Conservation (phyloP, 2,329 filamentous ascomycete species). For the Talaromyces funiculosus region DNA sequence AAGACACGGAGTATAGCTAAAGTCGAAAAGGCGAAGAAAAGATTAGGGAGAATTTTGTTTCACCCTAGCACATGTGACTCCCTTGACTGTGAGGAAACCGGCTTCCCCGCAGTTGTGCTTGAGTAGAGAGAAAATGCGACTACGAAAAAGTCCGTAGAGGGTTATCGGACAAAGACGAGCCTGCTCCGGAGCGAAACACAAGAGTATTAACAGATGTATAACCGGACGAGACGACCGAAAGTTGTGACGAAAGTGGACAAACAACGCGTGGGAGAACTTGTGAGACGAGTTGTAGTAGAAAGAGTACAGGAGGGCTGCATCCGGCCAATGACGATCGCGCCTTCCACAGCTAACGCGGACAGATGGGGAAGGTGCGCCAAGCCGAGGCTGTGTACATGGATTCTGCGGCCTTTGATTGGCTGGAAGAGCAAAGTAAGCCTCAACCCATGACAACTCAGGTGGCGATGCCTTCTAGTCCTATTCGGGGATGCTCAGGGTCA, state of each 20-base stretch:
- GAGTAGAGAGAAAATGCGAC: background rate
- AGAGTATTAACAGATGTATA: background rate
- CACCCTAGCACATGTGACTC: background rate
- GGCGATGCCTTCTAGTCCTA: conserved; percentile 3
- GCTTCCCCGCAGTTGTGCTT: conserved; percentile 4
- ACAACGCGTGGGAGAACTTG: background rate
- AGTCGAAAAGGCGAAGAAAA: background rate
- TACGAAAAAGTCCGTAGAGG: background rate
- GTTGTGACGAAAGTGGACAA: background rate
- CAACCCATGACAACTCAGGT: conserved; percentile 5
- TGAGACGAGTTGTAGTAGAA: background rate
- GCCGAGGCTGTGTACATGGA: conserved; percentile 4
- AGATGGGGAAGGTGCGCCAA: background rate
- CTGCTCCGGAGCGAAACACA: background rate
- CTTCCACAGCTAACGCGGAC: background rate
- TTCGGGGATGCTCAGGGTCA: background rate
- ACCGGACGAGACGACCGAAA: background rate
- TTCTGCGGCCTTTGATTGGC: background rate
- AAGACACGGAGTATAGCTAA: background rate
- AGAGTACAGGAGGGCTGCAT: background rate
- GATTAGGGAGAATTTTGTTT: background rate
- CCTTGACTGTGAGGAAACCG: background rate
- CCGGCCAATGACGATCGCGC: background rate
- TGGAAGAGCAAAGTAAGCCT: background rate
- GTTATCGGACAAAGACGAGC: background rate